Base-by-base conservation (phyloP, 139 green algal species). In the Nannochloris sp. region DNA sequence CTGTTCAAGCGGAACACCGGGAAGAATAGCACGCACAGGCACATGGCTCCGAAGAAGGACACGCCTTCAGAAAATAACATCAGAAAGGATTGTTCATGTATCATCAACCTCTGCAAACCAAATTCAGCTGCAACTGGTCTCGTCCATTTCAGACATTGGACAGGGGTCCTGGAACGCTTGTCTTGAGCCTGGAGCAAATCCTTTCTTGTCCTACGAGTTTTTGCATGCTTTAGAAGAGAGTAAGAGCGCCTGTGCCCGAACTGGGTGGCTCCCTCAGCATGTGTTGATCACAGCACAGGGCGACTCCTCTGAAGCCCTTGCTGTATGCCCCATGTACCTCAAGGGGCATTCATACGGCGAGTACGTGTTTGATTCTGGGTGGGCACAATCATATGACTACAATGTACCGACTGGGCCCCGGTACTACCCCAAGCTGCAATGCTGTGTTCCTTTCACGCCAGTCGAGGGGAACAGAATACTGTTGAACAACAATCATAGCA, bases 351-450 rank as follows among this genome's bases (percentile, higher is more conserved):
- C 14, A 1, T 71, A 61, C 24, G 83, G 88, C 0, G 88, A 95
- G 62, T 95, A 95, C 58, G 87, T 95, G 3, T 95, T 95, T 70
- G 88, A 95, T 67, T 61, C 72, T 18, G 23, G 23, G 44, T 93
- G 86, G 85, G 86, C 75, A 7, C 65, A 82, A 29, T 77, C 62
- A 5, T 81, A 70, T 44, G 27, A 74, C 2, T 40, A 50, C 36
- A 24, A 51, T 27, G 48, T 46, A 51, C 10, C 34, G 34, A 61
- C 68, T n/a, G 76, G 73, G 19, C 36, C 71, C 15, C 15, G 34
- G 25, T 96, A 96, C 74, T 96, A 96, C 53, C 90, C 90, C 4
- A 96, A 96, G 74, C 80, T 96, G 43, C 90, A 92, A 74, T 72
- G 57, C 10, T 90, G 82, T n/a, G 89, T 97, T 44, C 90, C 90